Percentiles rank a stretch among this genome's conserved stretches.
phyloP scores from a whole-genome alignment of 306 rosid genomes.

The Oxytropis ochrocephala region DNA sequence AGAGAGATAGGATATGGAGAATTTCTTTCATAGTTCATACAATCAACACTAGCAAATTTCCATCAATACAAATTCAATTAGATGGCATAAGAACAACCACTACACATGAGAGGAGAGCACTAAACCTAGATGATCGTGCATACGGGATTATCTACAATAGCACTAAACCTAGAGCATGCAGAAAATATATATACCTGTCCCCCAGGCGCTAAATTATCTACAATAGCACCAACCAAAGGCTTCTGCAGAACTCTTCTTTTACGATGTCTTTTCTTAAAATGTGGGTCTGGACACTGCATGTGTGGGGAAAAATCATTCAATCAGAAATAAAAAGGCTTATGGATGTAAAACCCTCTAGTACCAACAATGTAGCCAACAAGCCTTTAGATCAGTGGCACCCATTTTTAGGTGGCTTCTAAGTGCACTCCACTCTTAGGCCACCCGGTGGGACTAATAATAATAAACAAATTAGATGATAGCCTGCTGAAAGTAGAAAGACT shows the following conservation, averaged over 20 bases:
- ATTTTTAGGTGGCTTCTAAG: neutral
- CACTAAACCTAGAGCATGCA: no score
- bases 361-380: neutral
- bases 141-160: neutral
- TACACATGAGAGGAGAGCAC: neutral
- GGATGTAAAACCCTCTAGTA: neutral
- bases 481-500: slow-evolving; percentile 26
- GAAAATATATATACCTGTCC: slow-evolving; percentile 69
- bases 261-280: slow-evolving; percentile 83
- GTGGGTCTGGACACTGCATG: slow-evolving; percentile 95
- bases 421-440: neutral
- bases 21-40: neutral
- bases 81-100: neutral
- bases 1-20: neutral
- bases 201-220: slow-evolving; percentile 43
- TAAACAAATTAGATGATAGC: neutral
- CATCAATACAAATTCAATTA: neutral
- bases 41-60: neutral
- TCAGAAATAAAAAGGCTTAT: neutral
- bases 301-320: slow-evolving; percentile 11
- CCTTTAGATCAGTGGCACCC: neutral
- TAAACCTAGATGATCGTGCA: neutral
- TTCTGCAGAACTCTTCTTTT: slow-evolving; percentile 86
- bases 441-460: neutral
- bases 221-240: slow-evolving; percentile 59